Base-by-base conservation (phyloP, 169 alveolate species). In the Plasmodium vinckei region DNA sequence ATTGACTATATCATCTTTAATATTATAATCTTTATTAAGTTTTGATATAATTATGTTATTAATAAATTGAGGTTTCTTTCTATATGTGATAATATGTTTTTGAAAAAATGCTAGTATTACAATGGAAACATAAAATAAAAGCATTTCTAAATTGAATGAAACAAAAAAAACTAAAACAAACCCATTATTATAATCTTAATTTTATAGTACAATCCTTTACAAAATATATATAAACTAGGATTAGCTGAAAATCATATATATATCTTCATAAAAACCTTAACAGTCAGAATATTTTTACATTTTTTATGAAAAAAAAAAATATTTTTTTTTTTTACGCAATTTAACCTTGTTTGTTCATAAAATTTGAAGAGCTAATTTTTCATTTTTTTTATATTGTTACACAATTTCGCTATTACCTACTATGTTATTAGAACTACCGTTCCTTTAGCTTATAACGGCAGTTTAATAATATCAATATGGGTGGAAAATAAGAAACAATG, bases 1-100 rank as follows among this genome's bases (percentile, higher is more conserved):
- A 25, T 82, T 82, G 19, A 82, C 68, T 67, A 82, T 82, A 71
- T 82, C 90, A 65, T 82, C 71, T 27, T 82, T 82, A 13, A 67
- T 60, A 27, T 67, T 46, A 60, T 82, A 82, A 23, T 70, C 68
- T 17, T 82, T 82, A 71, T 70, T 46, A 44, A 82, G 90, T 68
- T 82, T 82, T 17, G 65, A 59, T 44, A 82, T 13, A 17, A 53
- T 56, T 15, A 82, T 42, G 6, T 82, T 57, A 9, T 54, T 82
- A 25, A 82, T 19, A 27, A 42, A 72, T 44, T 47, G 75, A 59
- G n/a, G 17, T 19, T 47, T 44, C 21, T 69, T 77, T 46, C 53
- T 19, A 17, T 21, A 46, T 27, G 33, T 53, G 84, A 21, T 23
- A 59, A 64, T 49, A 51, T 51, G 7, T 51, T 51, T 51, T 12